phyloP scores from a whole-genome alignment of 495 filamentous ascomycete genomes.

The Talaromyces nanjingensis region DNA sequence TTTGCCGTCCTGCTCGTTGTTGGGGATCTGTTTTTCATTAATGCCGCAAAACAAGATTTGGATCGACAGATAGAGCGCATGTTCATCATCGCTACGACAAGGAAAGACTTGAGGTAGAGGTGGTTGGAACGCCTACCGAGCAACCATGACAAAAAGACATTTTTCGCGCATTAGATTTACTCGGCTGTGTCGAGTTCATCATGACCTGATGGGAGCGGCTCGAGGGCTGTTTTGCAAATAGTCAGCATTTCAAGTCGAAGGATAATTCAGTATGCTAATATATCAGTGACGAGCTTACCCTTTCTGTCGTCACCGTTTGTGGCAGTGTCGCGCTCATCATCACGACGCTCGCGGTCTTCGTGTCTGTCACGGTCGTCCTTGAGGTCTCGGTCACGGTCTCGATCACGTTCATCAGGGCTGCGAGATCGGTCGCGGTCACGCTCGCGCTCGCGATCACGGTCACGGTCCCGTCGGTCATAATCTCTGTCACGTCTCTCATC shows the following conservation, averaged over 20 bases:
- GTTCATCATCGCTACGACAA: background rate
- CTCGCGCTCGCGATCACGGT: slow-evolving; percentile 57
- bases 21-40: background rate
- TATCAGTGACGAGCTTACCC: slow-evolving; percentile 46
- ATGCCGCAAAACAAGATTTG: background rate
- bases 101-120: slow-evolving; percentile 1
- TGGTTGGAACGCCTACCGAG: slow-evolving; percentile 4
- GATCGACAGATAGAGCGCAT: background rate
- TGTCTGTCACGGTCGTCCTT: slow-evolving; percentile 73
- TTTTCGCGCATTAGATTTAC: slow-evolving; percentile 40
- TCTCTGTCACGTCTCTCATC: slow-evolving; percentile 82
- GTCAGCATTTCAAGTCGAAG: slow-evolving; percentile 11
- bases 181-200: slow-evolving; percentile 98
- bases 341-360: slow-evolving; percentile 53
- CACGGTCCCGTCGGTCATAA: slow-evolving; percentile 62
- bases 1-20: background rate
- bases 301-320: slow-evolving; percentile 68
- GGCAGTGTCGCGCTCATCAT: slow-evolving; percentile 47
- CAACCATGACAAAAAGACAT: background rate
- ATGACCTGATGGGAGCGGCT: slow-evolving; percentile 76
- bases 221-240: slow-evolving; percentile 40
- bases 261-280: background rate
- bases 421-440: slow-evolving; percentile 58
- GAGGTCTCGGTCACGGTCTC: slow-evolving; percentile 63
- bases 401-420: slow-evolving; percentile 50